These are phyloP conservation scores for Nakazawaea wickerhamii DNA, from an alignment of 805 yeast genomes.

Conservation along the genomic window DNA sequence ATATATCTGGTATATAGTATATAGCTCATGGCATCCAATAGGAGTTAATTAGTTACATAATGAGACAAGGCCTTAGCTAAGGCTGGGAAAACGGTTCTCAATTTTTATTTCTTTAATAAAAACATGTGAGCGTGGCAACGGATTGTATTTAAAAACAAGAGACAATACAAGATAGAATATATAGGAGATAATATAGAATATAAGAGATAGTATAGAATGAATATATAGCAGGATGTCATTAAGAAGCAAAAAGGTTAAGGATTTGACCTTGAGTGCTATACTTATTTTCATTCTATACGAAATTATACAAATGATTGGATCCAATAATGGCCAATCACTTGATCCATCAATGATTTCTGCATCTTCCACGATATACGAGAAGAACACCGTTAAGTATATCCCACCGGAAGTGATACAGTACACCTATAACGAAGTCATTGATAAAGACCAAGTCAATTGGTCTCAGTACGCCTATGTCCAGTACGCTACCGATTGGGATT, in stretches of 20 bases:
- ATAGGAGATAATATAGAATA: too few relatives aligned
- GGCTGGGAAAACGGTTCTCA: too few relatives aligned
- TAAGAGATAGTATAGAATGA: too few relatives aligned
- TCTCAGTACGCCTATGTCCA: constrained; percentile 48
- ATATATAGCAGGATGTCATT: background rate
- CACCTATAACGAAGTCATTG: background rate
- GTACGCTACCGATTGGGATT: constrained; percentile 49
- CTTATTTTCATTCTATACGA: background rate
- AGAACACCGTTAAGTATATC: constrained; percentile 6
- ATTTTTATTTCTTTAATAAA: too few relatives aligned
- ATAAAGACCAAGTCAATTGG: constrained; percentile 30
- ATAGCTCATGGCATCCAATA: too few relatives aligned
- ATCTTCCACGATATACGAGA: constrained; percentile 5
- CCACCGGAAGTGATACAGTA: constrained; percentile 7
- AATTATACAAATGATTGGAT: background rate
- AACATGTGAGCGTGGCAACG: too few relatives aligned
- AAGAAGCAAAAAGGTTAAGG: constrained; percentile 5
- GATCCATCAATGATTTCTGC: background rate
- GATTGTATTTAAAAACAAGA: too few relatives aligned
- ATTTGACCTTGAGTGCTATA: background rate
- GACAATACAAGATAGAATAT: too few relatives aligned
- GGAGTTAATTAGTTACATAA: too few relatives aligned
- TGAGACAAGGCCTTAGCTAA: too few relatives aligned
- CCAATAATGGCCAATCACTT: background rate
- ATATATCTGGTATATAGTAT: too few relatives aligned